Percentiles rank a stretch among this genome's conserved stretches.
These are phyloP conservation scores for Nectriaceae sp. DNA, from an alignment of 2,329 filamentous ascomycete genomes.

Conservation along the genomic window DNA sequence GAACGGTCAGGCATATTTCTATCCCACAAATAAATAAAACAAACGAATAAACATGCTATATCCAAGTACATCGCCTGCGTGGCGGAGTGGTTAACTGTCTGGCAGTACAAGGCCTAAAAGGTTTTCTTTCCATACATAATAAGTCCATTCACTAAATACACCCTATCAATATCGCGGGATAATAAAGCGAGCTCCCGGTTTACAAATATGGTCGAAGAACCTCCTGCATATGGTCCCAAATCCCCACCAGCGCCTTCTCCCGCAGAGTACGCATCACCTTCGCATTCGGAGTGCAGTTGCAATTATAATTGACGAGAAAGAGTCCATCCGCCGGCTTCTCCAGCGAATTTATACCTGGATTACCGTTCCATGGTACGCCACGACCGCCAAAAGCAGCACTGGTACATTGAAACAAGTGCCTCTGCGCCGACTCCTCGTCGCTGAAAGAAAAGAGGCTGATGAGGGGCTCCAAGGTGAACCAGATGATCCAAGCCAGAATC, in stretches of 20 bases:
- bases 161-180: too few relatives aligned
- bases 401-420: conserved; percentile 37
- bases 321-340: conserved; percentile 28
- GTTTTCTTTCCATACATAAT: too few relatives aligned
- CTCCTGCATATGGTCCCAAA: conserved; percentile 37
- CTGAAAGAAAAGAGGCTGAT: conserved; percentile 29
- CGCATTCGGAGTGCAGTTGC: conserved; percentile 33
- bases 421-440: conserved; percentile 36
- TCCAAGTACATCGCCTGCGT: too few relatives aligned
- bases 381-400: conserved; percentile 38
- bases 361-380: conserved; percentile 34
- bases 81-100: too few relatives aligned
- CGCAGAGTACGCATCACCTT: conserved; percentile 31
- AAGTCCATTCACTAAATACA: too few relatives aligned
- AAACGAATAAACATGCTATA: too few relatives aligned
- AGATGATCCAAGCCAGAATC: conserved; percentile 30
- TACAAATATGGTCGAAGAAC: conserved; percentile 25
- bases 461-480: conserved; percentile 35
- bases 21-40: too few relatives aligned
- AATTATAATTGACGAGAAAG: conserved; percentile 36
- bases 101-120: too few relatives aligned
- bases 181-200: too few relatives aligned
- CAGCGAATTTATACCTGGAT: conserved; percentile 31
- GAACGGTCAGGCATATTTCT: too few relatives aligned
- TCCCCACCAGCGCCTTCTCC: conserved; percentile 27